Conservation (phyloP, 2,329 filamentous ascomycete species). For the Onygena corvina region DNA sequence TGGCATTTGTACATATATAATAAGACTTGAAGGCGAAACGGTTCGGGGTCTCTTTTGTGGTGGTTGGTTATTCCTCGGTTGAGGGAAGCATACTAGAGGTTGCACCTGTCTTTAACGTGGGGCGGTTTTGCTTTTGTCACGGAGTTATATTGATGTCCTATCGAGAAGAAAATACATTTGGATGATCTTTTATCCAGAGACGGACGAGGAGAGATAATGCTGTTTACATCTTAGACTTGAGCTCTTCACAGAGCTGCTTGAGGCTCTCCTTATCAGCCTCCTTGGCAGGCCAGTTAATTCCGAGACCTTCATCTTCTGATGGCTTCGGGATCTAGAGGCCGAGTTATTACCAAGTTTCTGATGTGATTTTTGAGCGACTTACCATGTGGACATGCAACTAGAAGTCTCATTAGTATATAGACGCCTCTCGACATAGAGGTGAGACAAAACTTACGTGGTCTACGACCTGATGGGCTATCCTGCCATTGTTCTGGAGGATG, state of each 20-base stretch:
- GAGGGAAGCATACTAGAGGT: too few species aligned
- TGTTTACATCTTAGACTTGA: conserved; percentile 75
- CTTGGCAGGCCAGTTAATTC: conserved; percentile 66
- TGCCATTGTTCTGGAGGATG: conserved; percentile 90
- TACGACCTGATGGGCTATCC: conserved; percentile 80
- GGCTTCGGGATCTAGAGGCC: conserved; percentile 74
- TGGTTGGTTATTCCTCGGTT: too few species aligned
- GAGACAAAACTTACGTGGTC: conserved; percentile 57
- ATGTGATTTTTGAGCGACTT: conserved; percentile 28
- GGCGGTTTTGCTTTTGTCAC: too few species aligned
- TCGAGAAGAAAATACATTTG: too few species aligned
- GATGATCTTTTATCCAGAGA: too few species aligned
- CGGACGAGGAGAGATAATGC: too few species aligned
- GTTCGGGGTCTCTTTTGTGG: too few species aligned
- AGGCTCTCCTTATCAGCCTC: conserved; percentile 68
- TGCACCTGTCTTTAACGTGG: too few species aligned
- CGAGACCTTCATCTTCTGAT: conserved; percentile 65
- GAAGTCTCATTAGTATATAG: not conserved
- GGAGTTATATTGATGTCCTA: too few species aligned
- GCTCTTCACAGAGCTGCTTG: conserved; percentile 64
- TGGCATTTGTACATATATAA: too few species aligned
- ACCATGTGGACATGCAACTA: conserved; percentile 92
- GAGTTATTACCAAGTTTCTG: not conserved
- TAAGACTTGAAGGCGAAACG: too few species aligned
- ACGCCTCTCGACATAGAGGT: conserved; percentile 7